phyloP scores from a whole-genome alignment of 768 basidiomycete species.

The Agrocybe pediades region DNA sequence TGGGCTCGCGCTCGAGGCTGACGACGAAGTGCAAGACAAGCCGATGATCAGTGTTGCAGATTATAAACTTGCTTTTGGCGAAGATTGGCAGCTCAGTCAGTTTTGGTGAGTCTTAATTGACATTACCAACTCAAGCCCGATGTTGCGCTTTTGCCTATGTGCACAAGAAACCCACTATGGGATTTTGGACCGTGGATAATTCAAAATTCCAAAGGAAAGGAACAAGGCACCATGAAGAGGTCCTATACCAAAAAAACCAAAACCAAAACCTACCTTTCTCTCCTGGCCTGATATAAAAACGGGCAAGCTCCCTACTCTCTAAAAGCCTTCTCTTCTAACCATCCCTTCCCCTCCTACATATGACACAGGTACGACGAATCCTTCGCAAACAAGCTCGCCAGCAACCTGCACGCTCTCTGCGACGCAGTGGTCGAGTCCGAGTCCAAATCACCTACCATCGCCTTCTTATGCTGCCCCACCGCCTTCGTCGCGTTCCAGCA shows the following conservation, averaged over 20 bases:
- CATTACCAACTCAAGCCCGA: not conserved
- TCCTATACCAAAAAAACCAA: no score
- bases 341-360: not conserved
- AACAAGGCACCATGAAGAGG: no score
- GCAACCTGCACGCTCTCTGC: conserved; percentile 32
- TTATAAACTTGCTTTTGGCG: conserved; percentile 42
- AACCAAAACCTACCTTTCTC: not conserved
- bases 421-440: no score
- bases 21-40: conserved; percentile 27
- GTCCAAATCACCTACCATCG: conserved; percentile 34
- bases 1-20: conserved; percentile 28
- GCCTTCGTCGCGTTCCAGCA: conserved; percentile 51
- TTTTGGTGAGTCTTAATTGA: conserved; percentile 44
- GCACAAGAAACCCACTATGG: no score
- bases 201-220: no score
- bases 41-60: conserved; percentile 46
- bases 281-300: not conserved
- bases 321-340: conserved; percentile 12
- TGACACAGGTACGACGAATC: conserved; percentile 42
- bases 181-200: no score
- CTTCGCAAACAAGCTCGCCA: conserved; percentile 40
- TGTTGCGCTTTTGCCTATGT: no score
- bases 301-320: conserved; percentile 19
- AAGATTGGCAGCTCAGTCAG: conserved; percentile 54
- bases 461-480: conserved; percentile 49